Percentiles rank a stretch among this genome's conserved stretches.
Evolutionary conservation across 2,329 filamentous ascomycete species (phyloP).

Genomic region (Cladophialophora immunda): DNA sequence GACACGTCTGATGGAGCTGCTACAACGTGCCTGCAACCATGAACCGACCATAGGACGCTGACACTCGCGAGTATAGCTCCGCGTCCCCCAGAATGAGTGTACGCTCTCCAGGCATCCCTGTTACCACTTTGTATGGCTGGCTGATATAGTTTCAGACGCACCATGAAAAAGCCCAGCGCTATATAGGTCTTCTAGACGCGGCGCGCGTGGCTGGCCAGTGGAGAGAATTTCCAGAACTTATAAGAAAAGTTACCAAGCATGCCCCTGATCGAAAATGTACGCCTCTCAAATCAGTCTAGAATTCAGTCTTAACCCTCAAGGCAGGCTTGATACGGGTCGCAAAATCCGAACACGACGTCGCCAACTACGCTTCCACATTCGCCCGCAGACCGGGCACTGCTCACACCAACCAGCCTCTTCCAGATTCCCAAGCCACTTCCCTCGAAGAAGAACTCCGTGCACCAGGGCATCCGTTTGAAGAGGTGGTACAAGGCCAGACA

Average conservation of each 20-base stretch:
- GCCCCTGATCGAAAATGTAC: constrained; percentile 84
- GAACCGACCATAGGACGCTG: constrained; percentile 4
- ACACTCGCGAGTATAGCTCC: not conserved
- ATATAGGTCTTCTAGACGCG: constrained; percentile 82
- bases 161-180: constrained; percentile 80
- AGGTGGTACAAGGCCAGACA: constrained; percentile 78
- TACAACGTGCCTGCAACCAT: constrained; percentile 14
- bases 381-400: constrained; percentile 42
- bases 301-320: constrained; percentile 21
- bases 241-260: constrained; percentile 94
- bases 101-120: constrained; percentile 20
- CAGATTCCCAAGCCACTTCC: constrained; percentile 45
- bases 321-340: constrained; percentile 75
- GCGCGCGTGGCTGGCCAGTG: constrained; percentile 89
- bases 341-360: constrained; percentile 72
- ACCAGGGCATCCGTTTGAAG: constrained; percentile 53
- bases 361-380: constrained; percentile 58
- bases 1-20: constrained; percentile 22
- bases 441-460: constrained; percentile 34
- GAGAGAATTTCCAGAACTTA: constrained; percentile 84
- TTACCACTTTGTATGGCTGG: constrained; percentile 1
- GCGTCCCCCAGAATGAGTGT: constrained; percentile 41
- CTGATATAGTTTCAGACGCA: constrained; percentile 48
- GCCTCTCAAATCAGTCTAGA: constrained; percentile 31
- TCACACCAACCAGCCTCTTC: constrained; percentile 35